Evolutionary conservation across 106 monocot genomes (phyloP), one percentile per base, ranked within the genome.

Genomic region (Apostasia shenzhenica): DNA sequence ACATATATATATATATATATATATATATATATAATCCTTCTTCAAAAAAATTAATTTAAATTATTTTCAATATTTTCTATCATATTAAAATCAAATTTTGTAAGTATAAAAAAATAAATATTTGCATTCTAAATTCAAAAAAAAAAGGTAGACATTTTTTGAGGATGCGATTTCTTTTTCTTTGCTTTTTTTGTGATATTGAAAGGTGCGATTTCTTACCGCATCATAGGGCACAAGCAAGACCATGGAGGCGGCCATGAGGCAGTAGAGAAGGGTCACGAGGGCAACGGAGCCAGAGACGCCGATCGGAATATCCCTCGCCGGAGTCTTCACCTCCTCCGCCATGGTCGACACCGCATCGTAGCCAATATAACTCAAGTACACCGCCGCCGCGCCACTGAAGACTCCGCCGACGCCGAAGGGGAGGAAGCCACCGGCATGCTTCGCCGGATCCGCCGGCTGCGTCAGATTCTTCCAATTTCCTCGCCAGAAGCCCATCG

Each of bases 291-390:
- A 93, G 41, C 97, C 97, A 48, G 87, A 84, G 39, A 99, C 87
- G 13, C 97, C 97, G 48, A 90, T 78, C 14, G 97, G 92, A 41
- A 99, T 99, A 71, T 99, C 97, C 4, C 87, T 78, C 4, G 72
- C 48, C 3, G 97, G 97, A 59, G 77, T 53, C 69, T 80, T 70
- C 45, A 87, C 87, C 81, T 99, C 97, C 81, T 99, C 97, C 42
- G 97, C 97, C 97, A 99, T 90, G 37, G 97, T 99, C n/a, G 97
- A 99, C 42, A 99, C 97, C 73, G 97, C 97, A 61, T 99, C 97
- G 79, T 93, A 99, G 14, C 97, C 97, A 54, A 99, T 93, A 76
- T 99, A 99, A 74, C 92, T 93, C 12, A 99, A 55, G 74, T 93
- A 99, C 7, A 99, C 92, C 80, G 78, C 66, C 50, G 97, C 80